phyloP scores from a whole-genome alignment of 1,284 basidiomycete species.

The Leccinum holopus region DNA sequence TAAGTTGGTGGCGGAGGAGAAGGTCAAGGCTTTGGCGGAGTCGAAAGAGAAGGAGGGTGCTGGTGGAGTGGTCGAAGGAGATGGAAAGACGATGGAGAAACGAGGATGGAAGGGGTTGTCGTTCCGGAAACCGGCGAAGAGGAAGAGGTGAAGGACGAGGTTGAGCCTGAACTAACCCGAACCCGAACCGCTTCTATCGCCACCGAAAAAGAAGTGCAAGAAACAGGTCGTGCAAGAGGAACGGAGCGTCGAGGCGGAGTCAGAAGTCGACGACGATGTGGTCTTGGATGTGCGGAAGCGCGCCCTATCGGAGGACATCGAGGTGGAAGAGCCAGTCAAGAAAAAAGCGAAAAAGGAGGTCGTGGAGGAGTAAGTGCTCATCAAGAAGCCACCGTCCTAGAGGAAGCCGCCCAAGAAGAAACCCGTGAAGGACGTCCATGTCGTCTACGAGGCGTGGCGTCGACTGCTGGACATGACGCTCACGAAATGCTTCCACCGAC shows the following conservation, averaged over 20 bases:
- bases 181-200: slow-evolving; percentile 36
- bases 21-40: slow-evolving; percentile 45
- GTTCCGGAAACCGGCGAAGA: slow-evolving; percentile 63
- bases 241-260: slow-evolving; percentile 42
- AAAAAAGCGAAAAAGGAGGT: slow-evolving; percentile 33
- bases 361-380: slow-evolving; percentile 25
- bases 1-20: slow-evolving; percentile 53
- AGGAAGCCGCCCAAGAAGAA: slow-evolving; percentile 37
- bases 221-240: slow-evolving; percentile 36
- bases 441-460: slow-evolving; percentile 53
- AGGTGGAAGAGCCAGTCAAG: slow-evolving; percentile 44
- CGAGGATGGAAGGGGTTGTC: slow-evolving; percentile 62
- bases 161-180: slow-evolving; percentile 18
- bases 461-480: slow-evolving; percentile 58
- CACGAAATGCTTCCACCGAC: slow-evolving; percentile 33
- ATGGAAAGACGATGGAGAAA: slow-evolving; percentile 38
- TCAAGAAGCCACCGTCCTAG: slow-evolving; percentile 41
- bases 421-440: slow-evolving; percentile 25
- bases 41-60: slow-evolving; percentile 40
- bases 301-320: slow-evolving; percentile 31
- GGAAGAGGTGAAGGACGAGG: slow-evolving; percentile 18
- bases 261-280: slow-evolving; percentile 42
- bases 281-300: slow-evolving; percentile 36
- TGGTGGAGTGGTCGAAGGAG: slow-evolving; percentile 19
- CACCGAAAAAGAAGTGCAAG: slow-evolving; percentile 47